Evolutionary conservation across 345 rosid species (phyloP).

Genomic region (Populus ilicifolia): DNA sequence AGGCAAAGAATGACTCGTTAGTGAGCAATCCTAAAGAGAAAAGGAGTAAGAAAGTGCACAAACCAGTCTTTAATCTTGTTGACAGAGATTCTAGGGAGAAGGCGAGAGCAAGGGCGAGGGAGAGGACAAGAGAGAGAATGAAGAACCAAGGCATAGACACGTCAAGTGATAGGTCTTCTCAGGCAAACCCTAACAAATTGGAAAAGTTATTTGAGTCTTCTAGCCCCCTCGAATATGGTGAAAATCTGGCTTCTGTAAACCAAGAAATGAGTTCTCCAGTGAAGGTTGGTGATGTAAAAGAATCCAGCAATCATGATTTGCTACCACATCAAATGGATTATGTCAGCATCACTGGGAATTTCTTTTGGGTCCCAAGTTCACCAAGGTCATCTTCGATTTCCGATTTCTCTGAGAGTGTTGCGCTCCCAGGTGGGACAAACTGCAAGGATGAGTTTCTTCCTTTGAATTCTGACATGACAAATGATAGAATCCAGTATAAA

Average conservation of each 20-base stretch:
- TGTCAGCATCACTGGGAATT: conserved; percentile 48
- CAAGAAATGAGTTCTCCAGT: conserved; percentile 14
- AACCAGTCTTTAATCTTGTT: conserved; percentile 13
- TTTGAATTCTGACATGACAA: conserved; percentile 23
- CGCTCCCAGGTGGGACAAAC: conserved; percentile 17
- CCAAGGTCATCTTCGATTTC: conserved; percentile 21
- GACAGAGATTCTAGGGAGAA: conserved; percentile 50
- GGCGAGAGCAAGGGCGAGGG: conserved; percentile 69
- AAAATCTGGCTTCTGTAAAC: conserved; percentile 16
- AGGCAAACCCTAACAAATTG: conserved; percentile 35
- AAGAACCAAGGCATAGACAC: conserved; percentile 32
- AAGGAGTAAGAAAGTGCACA: conserved; percentile 15
- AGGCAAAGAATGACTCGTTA: conserved; percentile 7
- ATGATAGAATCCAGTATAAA: conserved; percentile 15
- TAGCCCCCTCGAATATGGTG: conserved; percentile 17
- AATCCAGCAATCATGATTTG: conserved; percentile 18
- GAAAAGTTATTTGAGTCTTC: conserved; percentile 13
- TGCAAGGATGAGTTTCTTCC: conserved; percentile 20
- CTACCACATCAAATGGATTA: conserved; percentile 36
- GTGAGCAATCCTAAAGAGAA: conserved; percentile 7
- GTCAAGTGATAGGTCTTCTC: conserved; percentile 20
- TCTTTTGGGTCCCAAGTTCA: conserved; percentile 35
- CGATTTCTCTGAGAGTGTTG: conserved; percentile 23
- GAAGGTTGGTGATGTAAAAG: conserved; percentile 16
- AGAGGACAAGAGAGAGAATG: conserved; percentile 55